Percentiles rank a stretch among this genome's conserved stretches.
phyloP scores from a whole-genome alignment of 2,329 filamentous ascomycete species.

The Alternaria panax region DNA sequence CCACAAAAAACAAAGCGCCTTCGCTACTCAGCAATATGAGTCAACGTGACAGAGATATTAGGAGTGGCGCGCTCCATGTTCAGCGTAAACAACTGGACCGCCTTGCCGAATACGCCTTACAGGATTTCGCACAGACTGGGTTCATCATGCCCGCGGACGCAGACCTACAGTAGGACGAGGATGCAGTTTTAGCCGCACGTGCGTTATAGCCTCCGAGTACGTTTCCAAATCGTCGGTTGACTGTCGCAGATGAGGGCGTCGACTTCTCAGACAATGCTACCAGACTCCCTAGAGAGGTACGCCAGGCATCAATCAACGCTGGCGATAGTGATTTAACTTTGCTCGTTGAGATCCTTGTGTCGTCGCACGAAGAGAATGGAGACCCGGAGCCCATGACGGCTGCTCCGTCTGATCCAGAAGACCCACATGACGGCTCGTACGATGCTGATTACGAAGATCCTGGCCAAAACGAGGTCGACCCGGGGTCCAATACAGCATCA shows the following conservation, averaged over 20 bases:
- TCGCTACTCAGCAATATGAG: slow-evolving; percentile 50
- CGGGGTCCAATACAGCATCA: neutral
- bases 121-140: slow-evolving; percentile 54
- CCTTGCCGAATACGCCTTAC: slow-evolving; percentile 53
- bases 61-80: slow-evolving; percentile 54
- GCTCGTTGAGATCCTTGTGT: neutral
- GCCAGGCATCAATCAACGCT: neutral
- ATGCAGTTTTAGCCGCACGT: neutral
- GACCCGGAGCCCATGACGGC: neutral
- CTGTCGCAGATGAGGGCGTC: neutral
- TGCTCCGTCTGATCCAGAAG: neutral
- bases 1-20: slow-evolving; percentile 30
- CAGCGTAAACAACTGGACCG: slow-evolving; percentile 59
- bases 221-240: neutral
- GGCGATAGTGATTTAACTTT: neutral
- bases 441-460: neutral
- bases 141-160: slow-evolving; percentile 58
- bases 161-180: slow-evolving; percentile 38
- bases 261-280: neutral
- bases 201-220: neutral
- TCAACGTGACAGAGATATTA: slow-evolving; percentile 47
- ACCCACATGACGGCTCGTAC: neutral
- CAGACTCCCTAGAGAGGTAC: neutral
- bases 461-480: neutral
- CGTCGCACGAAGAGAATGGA: neutral